phyloP scores from a whole-genome alignment of 768 basidiomycete genomes.

The Leccinum ochraceum region DNA sequence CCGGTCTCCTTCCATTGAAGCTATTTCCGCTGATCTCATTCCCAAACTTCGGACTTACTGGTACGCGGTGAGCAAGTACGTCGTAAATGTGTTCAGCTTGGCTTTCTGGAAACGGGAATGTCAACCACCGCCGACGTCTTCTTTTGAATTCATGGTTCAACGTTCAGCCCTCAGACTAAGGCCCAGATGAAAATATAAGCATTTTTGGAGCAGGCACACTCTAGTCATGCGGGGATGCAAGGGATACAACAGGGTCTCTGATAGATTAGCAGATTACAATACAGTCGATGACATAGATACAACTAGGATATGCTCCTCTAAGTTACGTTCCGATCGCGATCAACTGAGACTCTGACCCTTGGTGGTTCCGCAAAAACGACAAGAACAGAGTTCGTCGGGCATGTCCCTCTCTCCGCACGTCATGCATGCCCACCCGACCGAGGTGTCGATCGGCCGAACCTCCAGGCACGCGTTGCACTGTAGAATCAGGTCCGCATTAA shows the following conservation, averaged over 20 bases:
- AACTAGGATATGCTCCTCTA: neutral
- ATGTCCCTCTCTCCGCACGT: constrained; percentile 64
- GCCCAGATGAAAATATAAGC: no score
- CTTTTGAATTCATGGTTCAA: no score
- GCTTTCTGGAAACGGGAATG: constrained; percentile 55
- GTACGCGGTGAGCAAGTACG: no score
- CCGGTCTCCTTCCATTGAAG: neutral
- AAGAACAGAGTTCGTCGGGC: constrained; percentile 71
- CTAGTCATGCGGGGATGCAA: no score
- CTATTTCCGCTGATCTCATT: neutral
- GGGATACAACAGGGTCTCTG: no score
- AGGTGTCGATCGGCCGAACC: constrained; percentile 37
- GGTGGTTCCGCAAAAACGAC: constrained; percentile 68
- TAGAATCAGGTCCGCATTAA: constrained; percentile 49
- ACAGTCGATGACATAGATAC: neutral
- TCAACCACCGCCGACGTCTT: no score
- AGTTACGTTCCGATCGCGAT: neutral
- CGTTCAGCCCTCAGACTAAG: no score
- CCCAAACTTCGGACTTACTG: neutral
- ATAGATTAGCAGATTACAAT: neutral
- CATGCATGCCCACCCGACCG: constrained; percentile 62
- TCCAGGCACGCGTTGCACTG: constrained; percentile 65
- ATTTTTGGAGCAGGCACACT: no score
- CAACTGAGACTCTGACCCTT: constrained; percentile 40
- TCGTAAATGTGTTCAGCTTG: neutral